Evolutionary conservation across 257 asterid genomes (phyloP), one percentile per base, ranked within the genome.

Genomic region (Pogostemon cablin): DNA sequence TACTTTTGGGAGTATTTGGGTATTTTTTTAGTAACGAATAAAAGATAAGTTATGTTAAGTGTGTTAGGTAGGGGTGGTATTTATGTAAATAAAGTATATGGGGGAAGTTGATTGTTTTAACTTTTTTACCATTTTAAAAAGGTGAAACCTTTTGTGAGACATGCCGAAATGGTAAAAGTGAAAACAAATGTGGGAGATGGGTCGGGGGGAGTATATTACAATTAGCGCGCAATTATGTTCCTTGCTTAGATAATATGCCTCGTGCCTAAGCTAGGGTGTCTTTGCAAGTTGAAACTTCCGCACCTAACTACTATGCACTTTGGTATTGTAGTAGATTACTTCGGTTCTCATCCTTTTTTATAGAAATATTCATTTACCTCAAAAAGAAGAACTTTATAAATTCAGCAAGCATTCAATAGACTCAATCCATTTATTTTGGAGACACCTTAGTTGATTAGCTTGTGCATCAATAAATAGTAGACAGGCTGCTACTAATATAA

Each of bases 381-480:
- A 61, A 11, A 44, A 62, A 37, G 35, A 71, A 38, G 54, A 39
- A 49, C 57, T 49, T 71, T 9, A 49, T 6, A 41, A 54, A 7
- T 37, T 67, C 5, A 68, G 62, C 38, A 32, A 72, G 44, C 43
- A 68, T 58, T 9, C 17, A 38, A 63, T 20, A 41, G 38, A 57
- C 54, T 25, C 49, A 63, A 9, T 54, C 20, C 55, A 35, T 59
- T 61, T 69, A 41, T 63, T 42, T n/a, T 63, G 48, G 71, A 60
- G 59, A 58, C 64, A 63, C 5, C 11, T 34, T 37, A 34, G 58
- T 72, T 56, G 50, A 44, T 65, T 53, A 3, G 60, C 39, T 37
- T 73, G 34, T 69, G 66, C 65, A 9, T 69, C 41, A 43, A 48
- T 47, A 7, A 56, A 49, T 53, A 57, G 11, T 54, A 65, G 62